Base-by-base conservation (phyloP, 208 protist genomes). In the Trypanosoma congolense region DNA sequence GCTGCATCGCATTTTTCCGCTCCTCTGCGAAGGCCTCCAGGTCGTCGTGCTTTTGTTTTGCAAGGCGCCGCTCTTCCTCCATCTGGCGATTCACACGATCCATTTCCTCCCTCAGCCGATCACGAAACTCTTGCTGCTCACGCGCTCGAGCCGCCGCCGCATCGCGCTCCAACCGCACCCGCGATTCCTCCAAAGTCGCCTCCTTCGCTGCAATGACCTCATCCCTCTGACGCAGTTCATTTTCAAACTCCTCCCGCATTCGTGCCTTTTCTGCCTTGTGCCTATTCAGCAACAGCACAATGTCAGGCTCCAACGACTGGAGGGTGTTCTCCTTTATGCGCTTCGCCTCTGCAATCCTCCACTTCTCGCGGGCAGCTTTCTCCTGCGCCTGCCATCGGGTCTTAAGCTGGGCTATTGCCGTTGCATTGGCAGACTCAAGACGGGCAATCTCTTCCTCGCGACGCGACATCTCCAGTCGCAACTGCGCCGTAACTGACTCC, bases 191-290 rank as follows among this genome's bases (percentile, higher is more conserved):
- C 14, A 94, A 56, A 0, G 73, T 65, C 12, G 80, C 74, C 44
- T 96, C 84, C 54, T 90, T 86, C 6, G 74, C 75, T 5, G 75
- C 80, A 47, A 92, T 75, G 3, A 78, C 63, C 65, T 90, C 77
- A 49, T 96, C 90, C 6, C 82, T 58, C 44, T 80, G 75, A n/a
- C 80, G 75, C 21, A 96, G 72, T 61, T 90, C 90, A 26, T 81
- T 83, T 55, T 92, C 75, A 74, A 87, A 93, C 52, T 91, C 80
- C 70, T 96, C 84, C 36, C 78, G 74, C 66, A 96, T 66, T 8
- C 90, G 73, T 26, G 83, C 78, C 67, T 92, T 94, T 56, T 96
- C 90, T 3, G 90, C 82, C 64, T 91, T 92, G 73, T 96, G 90
- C 9, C 86, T 75, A 46, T 93, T 92, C 35, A 96, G 72, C n/a